Evolutionary conservation across 306 rosid species (phyloP).

Genomic region (Trifolium subterraneum): DNA sequence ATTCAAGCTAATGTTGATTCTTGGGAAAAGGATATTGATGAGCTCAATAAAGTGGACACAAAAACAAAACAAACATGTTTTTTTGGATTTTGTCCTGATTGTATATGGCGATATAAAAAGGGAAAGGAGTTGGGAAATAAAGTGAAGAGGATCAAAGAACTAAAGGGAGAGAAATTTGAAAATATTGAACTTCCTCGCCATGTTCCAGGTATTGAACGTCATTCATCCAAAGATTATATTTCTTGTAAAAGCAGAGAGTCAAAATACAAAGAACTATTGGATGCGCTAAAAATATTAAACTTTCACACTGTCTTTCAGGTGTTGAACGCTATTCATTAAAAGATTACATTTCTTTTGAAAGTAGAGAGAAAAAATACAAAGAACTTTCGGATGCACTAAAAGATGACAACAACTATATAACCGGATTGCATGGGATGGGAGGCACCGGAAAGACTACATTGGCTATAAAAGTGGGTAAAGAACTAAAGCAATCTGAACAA

Average conservation of each 20-base stretch:
- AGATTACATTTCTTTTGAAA: neutral
- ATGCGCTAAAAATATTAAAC: no score
- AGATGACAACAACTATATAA: neutral
- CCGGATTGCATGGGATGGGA: constrained; percentile 21
- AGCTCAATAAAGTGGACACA: neutral
- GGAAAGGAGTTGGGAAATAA: constrained; percentile 1
- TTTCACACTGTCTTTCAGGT: neutral
- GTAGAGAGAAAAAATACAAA: neutral
- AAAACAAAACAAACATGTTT: neutral
- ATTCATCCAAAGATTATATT: no score
- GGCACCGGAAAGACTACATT: constrained; percentile 35
- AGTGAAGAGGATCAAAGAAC: neutral
- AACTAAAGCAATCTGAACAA: neutral
- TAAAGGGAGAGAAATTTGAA: neutral
- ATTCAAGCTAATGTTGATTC: fast-evolving
- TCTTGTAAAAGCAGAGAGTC: no score
- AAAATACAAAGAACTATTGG: no score
- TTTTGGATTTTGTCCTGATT: constrained; percentile 22
- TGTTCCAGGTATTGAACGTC: no score
- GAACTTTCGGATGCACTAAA: neutral
- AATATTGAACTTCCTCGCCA: no score
- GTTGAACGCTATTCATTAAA: neutral
- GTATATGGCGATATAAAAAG: neutral
- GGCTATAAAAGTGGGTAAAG: constrained; percentile 6
- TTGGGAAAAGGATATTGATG: neutral